Evolutionary conservation across 1,139 yeast species (phyloP), one percentile per base, ranked within the genome.

Genomic region (Hemisphaericaspora lyxosophila): DNA sequence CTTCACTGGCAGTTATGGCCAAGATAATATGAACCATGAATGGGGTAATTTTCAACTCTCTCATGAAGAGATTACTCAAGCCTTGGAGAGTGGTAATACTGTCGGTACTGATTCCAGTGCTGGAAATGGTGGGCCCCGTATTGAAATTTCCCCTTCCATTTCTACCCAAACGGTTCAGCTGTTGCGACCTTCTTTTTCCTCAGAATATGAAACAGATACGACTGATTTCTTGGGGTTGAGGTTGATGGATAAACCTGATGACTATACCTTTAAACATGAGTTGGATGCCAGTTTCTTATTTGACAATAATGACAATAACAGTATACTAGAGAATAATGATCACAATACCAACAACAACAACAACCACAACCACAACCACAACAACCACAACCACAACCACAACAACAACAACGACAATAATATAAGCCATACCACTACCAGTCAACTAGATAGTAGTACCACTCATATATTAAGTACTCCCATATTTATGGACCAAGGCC

Each of bases 121-220:
- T 16, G 17, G 11, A 12, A 5, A 5, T 16, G 31, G 31, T 11
- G 23, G 20, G 2, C 23, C 31, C n/a, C 23, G 22, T 3, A 24
- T 36, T 12, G 47, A 45, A 2, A 36, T 44, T 22, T 42, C 46
- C 4, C 45, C 49, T 4, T 39, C 45, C 2, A 35, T 45, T 17
- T 46, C 50, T n/a, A 45, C 34, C 27, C 46, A 46, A 20, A 40
- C 48, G 2, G 32, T 40, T 7, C 47, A 46, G 26, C 47, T 43
- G 48, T 26, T 45, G 25, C 24, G 41, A 30, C 42, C 42, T 15
- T 38, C 47, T 7, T 45, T 46, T 32, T 35, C 46, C 12, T 33
- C 45, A 3, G 50, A 45, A 26, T 46, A 45, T 40, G 49, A 45
- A 9, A 45, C 50, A 8, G 46, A 45, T 26, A 39, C 41, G 5